phyloP scores from a whole-genome alignment of 257 asterid genomes.

The Rauvolfia tetraphylla region DNA sequence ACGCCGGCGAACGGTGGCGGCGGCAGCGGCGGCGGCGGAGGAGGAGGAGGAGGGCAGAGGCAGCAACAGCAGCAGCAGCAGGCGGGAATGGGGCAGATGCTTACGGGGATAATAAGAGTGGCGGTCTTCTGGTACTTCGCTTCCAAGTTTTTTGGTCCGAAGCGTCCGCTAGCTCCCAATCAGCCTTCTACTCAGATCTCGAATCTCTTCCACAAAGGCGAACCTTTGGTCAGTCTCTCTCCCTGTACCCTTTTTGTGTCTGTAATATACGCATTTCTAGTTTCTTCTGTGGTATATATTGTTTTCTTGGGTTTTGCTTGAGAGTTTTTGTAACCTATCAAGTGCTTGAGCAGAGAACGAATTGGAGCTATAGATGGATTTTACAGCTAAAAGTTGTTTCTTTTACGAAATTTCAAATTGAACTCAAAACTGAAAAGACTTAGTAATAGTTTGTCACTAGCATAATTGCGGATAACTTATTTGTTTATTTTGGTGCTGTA shows the following conservation, averaged over 20 bases:
- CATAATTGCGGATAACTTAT: background rate
- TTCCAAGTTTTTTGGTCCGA: conserved; percentile 82
- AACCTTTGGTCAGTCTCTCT: conserved; percentile 52
- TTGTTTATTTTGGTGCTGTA: background rate
- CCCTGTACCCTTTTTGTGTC: no score
- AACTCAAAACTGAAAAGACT: no score
- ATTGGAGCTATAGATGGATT: background rate
- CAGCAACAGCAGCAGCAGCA: no score
- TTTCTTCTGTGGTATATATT: background rate
- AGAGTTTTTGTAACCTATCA: background rate
- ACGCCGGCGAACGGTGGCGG: conserved; percentile 23
- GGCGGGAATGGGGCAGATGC: conserved; percentile 72
- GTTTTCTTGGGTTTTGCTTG: background rate
- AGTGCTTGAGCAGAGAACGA: background rate
- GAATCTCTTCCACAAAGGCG: conserved; percentile 84
- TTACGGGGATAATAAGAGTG: conserved; percentile 75
- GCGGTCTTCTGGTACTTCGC: conserved; percentile 98
- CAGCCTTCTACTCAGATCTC: conserved; percentile 78
- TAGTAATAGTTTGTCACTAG: background rate
- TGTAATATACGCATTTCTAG: background rate
- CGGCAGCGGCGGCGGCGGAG: conserved; percentile 33
- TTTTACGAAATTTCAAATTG: background rate
- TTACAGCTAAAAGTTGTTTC: background rate
- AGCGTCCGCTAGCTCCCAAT: conserved; percentile 46
- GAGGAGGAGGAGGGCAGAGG: conserved; percentile 30